A percentile compares a stretch with the other conserved stretches of the same genome.
Conservation (phyloP, 2,329 filamentous ascomycete species). For the Furcasterigmium furcatum region DNA sequence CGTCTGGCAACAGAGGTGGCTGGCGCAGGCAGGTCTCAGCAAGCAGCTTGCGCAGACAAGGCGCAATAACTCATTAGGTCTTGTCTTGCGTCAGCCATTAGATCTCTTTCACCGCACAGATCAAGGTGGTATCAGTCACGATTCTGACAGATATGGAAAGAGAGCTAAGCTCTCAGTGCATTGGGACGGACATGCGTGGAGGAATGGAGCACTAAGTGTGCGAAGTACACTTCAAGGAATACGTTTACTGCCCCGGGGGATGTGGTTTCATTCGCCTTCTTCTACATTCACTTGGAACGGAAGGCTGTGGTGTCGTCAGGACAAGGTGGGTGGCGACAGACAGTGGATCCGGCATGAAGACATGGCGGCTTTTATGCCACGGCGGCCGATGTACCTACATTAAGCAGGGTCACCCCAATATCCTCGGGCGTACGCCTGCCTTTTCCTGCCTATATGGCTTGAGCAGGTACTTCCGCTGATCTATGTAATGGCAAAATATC, state of each 20-base stretch:
- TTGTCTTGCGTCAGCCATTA: background rate
- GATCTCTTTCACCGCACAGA: too few relatives aligned
- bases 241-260: background rate
- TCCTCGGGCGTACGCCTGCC: background rate
- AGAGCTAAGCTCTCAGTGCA: background rate
- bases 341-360: background rate
- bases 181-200: background rate
- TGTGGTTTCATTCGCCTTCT: background rate
- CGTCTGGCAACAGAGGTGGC: background rate
- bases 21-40: background rate
- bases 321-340: background rate
- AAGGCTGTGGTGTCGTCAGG: background rate
- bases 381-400: background rate
- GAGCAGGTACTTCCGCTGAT: background rate
- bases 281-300: background rate
- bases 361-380: background rate
- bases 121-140: background rate
- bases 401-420: background rate
- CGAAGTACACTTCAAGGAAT: background rate
- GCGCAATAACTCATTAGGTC: background rate
- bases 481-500: background rate
- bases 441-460: background rate
- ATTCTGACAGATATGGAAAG: background rate
- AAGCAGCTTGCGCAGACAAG: background rate
- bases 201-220: background rate